phyloP scores from a whole-genome alignment of 1,139 yeast genomes.

The Blastobotrys apis region DNA sequence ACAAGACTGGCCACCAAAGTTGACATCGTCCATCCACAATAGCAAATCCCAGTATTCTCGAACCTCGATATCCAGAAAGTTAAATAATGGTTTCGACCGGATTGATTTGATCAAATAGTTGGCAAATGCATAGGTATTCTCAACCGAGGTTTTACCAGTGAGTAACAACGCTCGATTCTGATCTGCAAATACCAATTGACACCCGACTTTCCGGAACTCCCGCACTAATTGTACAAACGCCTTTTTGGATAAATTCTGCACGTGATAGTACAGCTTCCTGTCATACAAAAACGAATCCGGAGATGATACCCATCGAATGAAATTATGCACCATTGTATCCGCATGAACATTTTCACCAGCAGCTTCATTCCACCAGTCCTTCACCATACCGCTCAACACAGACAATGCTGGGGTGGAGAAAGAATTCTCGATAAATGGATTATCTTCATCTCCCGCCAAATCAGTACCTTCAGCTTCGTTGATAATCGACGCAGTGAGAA shows the following conservation, averaged over 20 bases:
- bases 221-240: slow-evolving; percentile 76
- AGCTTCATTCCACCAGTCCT: slow-evolving; percentile 95
- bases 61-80: slow-evolving; percentile 71
- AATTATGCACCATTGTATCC: slow-evolving; percentile 76
- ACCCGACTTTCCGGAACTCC: slow-evolving; percentile 75
- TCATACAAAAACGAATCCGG: slow-evolving; percentile 72
- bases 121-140: slow-evolving; percentile 90
- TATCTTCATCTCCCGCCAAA: slow-evolving; percentile 40
- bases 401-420: slow-evolving; percentile 74
- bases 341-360: slow-evolving; percentile 64
- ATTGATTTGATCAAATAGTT: slow-evolving; percentile 78
- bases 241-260: slow-evolving; percentile 81
- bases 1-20: slow-evolving; percentile 82
- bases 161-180: slow-evolving; percentile 68
- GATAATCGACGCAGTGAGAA: slow-evolving; percentile 75
- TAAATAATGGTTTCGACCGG: slow-evolving; percentile 75
- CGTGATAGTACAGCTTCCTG: slow-evolving; percentile 75
- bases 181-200: slow-evolving; percentile 74
- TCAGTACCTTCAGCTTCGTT: slow-evolving; percentile 91
- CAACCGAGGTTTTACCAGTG: slow-evolving; percentile 75
- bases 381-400: slow-evolving; percentile 69
- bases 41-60: slow-evolving; percentile 84
- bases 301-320: slow-evolving; percentile 84
- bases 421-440: slow-evolving; percentile 48
- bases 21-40: slow-evolving; percentile 91